These are phyloP conservation scores for Puya raimondii DNA, from an alignment of 176 grass and related monocot species.

Conservation along the genomic window DNA sequence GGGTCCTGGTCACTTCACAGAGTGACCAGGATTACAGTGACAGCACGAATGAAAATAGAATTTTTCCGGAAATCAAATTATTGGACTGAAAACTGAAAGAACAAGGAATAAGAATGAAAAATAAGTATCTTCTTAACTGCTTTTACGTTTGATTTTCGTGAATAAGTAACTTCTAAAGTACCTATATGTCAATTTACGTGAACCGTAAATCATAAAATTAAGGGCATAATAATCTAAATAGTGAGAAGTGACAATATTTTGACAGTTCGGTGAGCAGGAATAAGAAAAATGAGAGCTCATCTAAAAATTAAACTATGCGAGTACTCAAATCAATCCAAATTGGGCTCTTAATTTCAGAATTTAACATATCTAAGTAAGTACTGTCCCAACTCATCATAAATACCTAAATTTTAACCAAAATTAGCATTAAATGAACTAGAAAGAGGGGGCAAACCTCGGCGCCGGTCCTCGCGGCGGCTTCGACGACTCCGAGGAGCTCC, in stretches of 20 bases:
- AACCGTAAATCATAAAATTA: no score
- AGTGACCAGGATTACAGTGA: slow-evolving; percentile 1
- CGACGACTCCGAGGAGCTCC: slow-evolving; percentile 65
- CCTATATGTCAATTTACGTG: no score
- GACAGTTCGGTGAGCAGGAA: no score
- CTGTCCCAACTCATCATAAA: slow-evolving; percentile 2
- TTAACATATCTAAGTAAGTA: background rate
- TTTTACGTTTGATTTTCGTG: no score
- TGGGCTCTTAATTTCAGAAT: background rate
- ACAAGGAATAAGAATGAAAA: background rate
- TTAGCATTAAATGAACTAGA: background rate
- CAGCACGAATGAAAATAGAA: background rate
- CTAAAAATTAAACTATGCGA: background rate
- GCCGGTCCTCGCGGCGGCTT: slow-evolving; percentile 58
- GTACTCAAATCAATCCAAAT: background rate
- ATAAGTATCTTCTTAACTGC: background rate
- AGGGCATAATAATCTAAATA: no score
- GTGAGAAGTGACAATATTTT: no score
- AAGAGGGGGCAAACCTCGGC: slow-evolving; percentile 46
- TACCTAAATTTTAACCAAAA: background rate
- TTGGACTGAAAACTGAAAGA: background rate
- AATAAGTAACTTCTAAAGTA: no score
- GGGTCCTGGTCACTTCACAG: no score
- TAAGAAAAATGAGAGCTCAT: no score
- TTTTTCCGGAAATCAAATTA: background rate